Percentiles rank a stretch among this genome's conserved stretches.
phyloP scores from a whole-genome alignment of 129 eudicot genomes.

The Tagetes erecta region DNA sequence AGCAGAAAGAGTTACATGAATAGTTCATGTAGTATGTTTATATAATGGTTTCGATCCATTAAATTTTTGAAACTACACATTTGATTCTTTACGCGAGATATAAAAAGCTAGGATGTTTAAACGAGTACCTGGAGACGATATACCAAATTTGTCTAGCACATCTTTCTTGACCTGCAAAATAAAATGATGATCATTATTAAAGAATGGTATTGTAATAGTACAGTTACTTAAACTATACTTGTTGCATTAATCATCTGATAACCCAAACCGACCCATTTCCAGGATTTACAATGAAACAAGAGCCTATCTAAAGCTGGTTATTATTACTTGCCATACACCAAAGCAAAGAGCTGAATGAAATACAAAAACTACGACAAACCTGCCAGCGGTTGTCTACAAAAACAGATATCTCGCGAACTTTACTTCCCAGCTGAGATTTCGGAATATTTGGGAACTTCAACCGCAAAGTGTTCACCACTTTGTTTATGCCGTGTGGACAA shows the following conservation, averaged over 20 bases:
- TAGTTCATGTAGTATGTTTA: too few species aligned
- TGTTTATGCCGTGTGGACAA: slow-evolving; percentile 56
- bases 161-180: slow-evolving; percentile 84
- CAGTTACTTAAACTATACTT: not conserved
- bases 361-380: slow-evolving; percentile 45
- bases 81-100: not conserved
- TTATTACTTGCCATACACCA: not conserved
- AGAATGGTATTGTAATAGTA: not conserved
- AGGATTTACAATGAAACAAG: too few species aligned
- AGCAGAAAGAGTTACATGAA: not conserved
- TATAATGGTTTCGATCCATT: too few species aligned
- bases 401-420: slow-evolving; percentile 77
- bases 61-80: too few species aligned
- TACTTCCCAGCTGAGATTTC: slow-evolving; percentile 59
- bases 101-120: not conserved
- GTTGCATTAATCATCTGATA: not conserved
- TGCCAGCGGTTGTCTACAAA: slow-evolving; percentile 79
- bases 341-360: not conserved
- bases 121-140: slow-evolving; percentile 67
- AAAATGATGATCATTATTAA: not conserved
- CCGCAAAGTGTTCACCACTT: slow-evolving; percentile 55
- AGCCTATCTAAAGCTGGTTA: too few species aligned
- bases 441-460: slow-evolving; percentile 57
- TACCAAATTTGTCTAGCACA: slow-evolving; percentile 52
- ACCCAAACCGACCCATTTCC: not conserved